These are phyloP conservation scores for Sphaerulina vaccinii DNA, from an alignment of 2,329 filamentous ascomycete species.

Conservation along the genomic window DNA sequence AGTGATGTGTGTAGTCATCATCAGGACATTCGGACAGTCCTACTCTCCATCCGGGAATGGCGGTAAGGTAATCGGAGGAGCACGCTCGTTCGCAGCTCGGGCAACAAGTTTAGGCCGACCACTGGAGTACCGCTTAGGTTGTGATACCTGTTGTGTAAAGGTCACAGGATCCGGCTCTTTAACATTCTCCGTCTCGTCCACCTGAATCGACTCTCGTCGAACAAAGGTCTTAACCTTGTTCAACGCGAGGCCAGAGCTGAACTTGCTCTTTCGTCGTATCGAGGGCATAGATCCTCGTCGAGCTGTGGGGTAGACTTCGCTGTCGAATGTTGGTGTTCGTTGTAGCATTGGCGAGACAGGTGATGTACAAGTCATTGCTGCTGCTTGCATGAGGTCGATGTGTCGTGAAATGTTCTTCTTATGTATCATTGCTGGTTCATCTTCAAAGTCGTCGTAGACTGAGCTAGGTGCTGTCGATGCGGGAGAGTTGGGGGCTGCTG, in stretches of 20 bases:
- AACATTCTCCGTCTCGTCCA: conserved; percentile 14
- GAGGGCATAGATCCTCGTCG: no score
- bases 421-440: conserved; percentile 2
- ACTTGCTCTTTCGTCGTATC: conserved; percentile 23
- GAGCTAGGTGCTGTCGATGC: conserved; percentile 29
- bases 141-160: conserved; percentile 11
- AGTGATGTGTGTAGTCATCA: neutral
- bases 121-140: conserved; percentile 20
- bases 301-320: no score
- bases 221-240: conserved; percentile 22
- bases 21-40: neutral
- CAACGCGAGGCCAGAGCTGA: conserved; percentile 27
- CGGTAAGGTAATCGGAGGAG: conserved; percentile 32
- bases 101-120: conserved; percentile 33
- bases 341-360: neutral
- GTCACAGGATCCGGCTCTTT: conserved; percentile 2
- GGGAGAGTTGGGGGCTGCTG: conserved; percentile 20
- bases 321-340: neutral
- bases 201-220: conserved; percentile 7
- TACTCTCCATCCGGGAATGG: conserved; percentile 30
- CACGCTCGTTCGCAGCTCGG: conserved; percentile 37
- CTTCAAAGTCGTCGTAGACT: conserved; percentile 18
- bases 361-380: conserved; percentile 2
- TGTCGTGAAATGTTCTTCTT: conserved; percentile 17
- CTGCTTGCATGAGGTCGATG: conserved; percentile 24